These are phyloP conservation scores for Filosporella fistucella DNA, from an alignment of 495 filamentous ascomycete genomes.

Conservation along the genomic window DNA sequence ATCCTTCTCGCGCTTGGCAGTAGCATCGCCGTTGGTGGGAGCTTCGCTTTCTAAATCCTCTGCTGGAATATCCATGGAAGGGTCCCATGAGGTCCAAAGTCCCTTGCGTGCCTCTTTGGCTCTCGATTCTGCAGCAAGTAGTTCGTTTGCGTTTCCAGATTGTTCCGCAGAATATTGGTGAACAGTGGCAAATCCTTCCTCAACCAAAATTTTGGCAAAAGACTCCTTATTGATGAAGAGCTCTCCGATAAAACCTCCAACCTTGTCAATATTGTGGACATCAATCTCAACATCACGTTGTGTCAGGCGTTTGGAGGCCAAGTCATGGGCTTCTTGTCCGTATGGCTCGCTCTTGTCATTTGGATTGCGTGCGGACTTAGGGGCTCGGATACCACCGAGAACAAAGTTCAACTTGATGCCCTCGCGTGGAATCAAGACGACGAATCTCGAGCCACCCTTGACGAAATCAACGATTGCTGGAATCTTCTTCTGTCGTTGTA, in stretches of 20 bases:
- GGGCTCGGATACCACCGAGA: conserved; percentile 89
- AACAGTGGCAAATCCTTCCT: conserved; percentile 89
- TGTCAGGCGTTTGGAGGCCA: conserved; percentile 80
- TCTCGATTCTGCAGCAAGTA: conserved; percentile 78
- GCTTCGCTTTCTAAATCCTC: conserved; percentile 44
- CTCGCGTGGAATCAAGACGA: conserved; percentile 85
- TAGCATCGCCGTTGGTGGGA: conserved; percentile 39
- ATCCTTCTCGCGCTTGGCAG: conserved; percentile 63
- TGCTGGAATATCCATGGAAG: conserved; percentile 62
- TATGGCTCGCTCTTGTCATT: conserved; percentile 87
- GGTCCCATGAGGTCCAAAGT: conserved; percentile 92
- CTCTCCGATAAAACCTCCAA: conserved; percentile 94
- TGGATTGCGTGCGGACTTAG: conserved; percentile 74
- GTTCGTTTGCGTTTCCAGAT: conserved; percentile 81
- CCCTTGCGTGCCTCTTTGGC: conserved; percentile 86
- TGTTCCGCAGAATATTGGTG: conserved; percentile 95
- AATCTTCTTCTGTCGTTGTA: conserved; percentile 87
- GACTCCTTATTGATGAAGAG: conserved; percentile 94
- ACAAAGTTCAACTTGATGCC: conserved; percentile 94
- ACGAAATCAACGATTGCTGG: conserved; percentile 95
- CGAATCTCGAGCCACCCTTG: conserved; percentile 93
- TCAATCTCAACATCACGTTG: conserved; percentile 97
- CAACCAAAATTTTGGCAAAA: conserved; percentile 88
- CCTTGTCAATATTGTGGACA: conserved; percentile 90
- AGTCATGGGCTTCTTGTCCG: conserved; percentile 88